Percentiles rank a stretch among this genome's conserved stretches.
These are phyloP conservation scores for Leccinum subtestaceum DNA, from an alignment of 768 basidiomycete species.

Conservation along the genomic window DNA sequence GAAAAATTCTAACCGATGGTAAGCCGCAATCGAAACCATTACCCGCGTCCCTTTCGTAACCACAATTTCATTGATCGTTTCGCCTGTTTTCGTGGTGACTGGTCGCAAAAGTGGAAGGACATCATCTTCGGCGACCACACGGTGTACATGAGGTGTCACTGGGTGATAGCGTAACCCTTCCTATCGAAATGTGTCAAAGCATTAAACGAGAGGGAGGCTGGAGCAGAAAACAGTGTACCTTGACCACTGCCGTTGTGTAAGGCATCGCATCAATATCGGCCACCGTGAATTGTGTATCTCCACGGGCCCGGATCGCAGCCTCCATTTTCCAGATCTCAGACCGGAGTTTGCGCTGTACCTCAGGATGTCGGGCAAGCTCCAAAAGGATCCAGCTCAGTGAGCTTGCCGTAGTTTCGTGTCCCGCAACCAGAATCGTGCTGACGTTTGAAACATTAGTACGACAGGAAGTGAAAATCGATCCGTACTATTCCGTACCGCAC, in stretches of 20 bases:
- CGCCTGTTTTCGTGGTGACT: slow-evolving; percentile 44
- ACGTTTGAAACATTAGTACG: not conserved
- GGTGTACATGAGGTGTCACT: slow-evolving; percentile 48
- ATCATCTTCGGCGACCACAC: slow-evolving; percentile 51
- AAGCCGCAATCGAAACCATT: slow-evolving; percentile 50
- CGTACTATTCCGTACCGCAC: slow-evolving; percentile 13
- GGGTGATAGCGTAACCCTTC: slow-evolving; percentile 49
- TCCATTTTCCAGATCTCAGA: slow-evolving; percentile 17
- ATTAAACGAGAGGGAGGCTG: slow-evolving; percentile 4
- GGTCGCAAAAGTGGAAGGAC: slow-evolving; percentile 57
- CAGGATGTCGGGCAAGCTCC: slow-evolving; percentile 56
- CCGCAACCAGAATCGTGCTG: slow-evolving; percentile 48
- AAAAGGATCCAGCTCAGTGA: slow-evolving; percentile 60
- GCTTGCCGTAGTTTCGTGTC: slow-evolving; percentile 63
- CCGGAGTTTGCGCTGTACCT: slow-evolving; percentile 59
- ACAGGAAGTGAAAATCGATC: not conserved
- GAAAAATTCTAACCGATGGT: slow-evolving; percentile 43
- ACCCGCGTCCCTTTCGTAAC: slow-evolving; percentile 46
- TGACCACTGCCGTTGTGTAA: slow-evolving; percentile 40
- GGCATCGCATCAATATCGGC: slow-evolving; percentile 55
- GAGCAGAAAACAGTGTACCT: slow-evolving; percentile 3
- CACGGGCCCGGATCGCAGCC: slow-evolving; percentile 9
- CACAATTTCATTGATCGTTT: slow-evolving; percentile 40
- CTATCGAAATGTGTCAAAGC: slow-evolving; percentile 30
- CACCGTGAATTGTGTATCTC: slow-evolving; percentile 11